Conservation (phyloP, 2,329 filamentous ascomycete species). For the Pestalotiopsis sp. region DNA sequence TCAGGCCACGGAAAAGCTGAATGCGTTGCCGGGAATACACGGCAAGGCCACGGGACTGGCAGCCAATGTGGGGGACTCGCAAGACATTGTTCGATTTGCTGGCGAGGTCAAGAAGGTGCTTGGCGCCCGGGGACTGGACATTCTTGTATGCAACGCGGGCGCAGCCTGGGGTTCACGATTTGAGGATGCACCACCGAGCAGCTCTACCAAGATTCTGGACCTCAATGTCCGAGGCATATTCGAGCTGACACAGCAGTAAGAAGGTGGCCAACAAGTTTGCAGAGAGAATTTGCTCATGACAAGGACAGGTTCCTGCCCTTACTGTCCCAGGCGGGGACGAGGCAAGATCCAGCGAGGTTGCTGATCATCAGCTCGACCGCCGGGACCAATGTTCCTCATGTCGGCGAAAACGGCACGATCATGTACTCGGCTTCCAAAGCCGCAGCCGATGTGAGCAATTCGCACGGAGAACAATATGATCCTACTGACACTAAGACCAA, state of each 20-base stretch:
- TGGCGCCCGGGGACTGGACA: constrained; percentile 62
- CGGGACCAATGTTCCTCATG: constrained; percentile 61
- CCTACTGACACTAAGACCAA: constrained; percentile 20
- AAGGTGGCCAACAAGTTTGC: neutral
- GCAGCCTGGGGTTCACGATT: constrained; percentile 72
- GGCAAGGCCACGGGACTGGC: constrained; percentile 66
- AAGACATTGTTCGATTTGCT: constrained; percentile 64
- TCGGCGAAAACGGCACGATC: constrained; percentile 64
- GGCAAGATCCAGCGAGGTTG: constrained; percentile 60
- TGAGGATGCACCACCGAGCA: constrained; percentile 60
- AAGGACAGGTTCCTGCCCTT: constrained; percentile 28
- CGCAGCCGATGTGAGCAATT: constrained; percentile 47
- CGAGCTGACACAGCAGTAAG: constrained; percentile 63
- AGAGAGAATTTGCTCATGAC: constrained; percentile 6
- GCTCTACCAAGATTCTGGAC: constrained; percentile 70
- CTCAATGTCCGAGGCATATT: constrained; percentile 74
- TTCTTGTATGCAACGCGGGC: constrained; percentile 72
- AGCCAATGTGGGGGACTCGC: constrained; percentile 64
- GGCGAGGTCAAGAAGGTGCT: constrained; percentile 55
- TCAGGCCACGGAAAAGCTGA: constrained; percentile 67
- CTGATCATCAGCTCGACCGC: constrained; percentile 70
- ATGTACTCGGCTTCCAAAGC: constrained; percentile 72
- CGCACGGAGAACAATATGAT: neutral
- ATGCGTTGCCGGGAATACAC: constrained; percentile 59
- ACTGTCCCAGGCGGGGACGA: constrained; percentile 49